A percentile compares a stretch with the other conserved stretches of the same genome.
Evolutionary conservation across 352 stramenopile species (phyloP).

Genomic region (Blastocystis sp.): DNA sequence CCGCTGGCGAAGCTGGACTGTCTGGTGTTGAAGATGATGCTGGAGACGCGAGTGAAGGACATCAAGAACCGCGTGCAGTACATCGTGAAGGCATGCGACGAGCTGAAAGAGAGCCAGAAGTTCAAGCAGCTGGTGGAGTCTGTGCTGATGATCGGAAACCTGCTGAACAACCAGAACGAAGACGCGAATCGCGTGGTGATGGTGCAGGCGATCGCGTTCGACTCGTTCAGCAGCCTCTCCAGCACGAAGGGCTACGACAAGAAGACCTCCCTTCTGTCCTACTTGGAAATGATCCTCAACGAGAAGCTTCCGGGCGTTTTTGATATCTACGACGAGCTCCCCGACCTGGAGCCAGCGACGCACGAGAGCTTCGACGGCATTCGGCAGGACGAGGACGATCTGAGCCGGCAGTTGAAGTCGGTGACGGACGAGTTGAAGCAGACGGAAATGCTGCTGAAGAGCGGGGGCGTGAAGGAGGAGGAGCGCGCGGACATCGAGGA

Average conservation of each 20-base stretch:
- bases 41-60: not conserved
- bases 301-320: constrained; percentile 33
- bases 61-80: not conserved
- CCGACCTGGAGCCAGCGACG: not conserved
- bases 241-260: constrained; percentile 68
- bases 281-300: constrained; percentile 24
- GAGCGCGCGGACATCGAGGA: constrained; percentile 47
- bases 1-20: constrained; percentile 27
- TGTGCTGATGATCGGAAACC: constrained; percentile 61
- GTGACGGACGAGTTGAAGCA: constrained; percentile 58
- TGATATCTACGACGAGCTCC: constrained; percentile 13
- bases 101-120: constrained; percentile 32
- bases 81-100: constrained; percentile 27
- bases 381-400: constrained; percentile 44
- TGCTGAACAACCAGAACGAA: constrained; percentile 46
- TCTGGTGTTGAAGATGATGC: constrained; percentile 62
- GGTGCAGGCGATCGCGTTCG: constrained; percentile 1
- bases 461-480: not conserved
- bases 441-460: constrained; percentile 2
- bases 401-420: constrained; percentile 51
- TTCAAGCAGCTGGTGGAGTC: constrained; percentile 44
- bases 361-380: constrained; percentile 51
- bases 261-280: constrained; percentile 52
- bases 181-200: constrained; percentile 49
- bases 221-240: constrained; percentile 21